phyloP scores from a whole-genome alignment of 2,329 filamentous ascomycete species.

The Hypoxylon sp. region DNA sequence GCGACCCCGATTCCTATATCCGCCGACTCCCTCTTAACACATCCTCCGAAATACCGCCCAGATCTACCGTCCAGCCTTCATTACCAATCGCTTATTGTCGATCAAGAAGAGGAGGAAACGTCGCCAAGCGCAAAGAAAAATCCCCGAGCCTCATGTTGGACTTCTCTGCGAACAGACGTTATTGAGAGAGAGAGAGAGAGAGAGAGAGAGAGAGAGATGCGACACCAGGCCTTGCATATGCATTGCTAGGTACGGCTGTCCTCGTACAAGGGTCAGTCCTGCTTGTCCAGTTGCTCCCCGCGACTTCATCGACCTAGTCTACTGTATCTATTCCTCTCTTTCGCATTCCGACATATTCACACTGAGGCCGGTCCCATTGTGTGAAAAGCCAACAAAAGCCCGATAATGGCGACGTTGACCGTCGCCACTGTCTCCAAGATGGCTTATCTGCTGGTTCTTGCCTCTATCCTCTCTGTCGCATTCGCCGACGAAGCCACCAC shows the following conservation, averaged over 20 bases:
- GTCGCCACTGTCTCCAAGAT: constrained; percentile 46
- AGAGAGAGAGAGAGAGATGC: too few species aligned
- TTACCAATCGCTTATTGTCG: constrained; percentile 33
- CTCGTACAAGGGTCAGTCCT: constrained; percentile 23
- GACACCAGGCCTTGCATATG: constrained; percentile 29
- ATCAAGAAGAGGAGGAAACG: constrained; percentile 40
- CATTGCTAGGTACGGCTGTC: constrained; percentile 19
- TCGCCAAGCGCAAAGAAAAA: constrained; percentile 22
- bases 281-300: constrained; percentile 19
- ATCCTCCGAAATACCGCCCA: too few species aligned
- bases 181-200: too few species aligned
- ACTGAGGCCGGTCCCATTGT: constrained; percentile 36
- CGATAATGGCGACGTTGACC: constrained; percentile 50
- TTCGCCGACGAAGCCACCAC: constrained; percentile 48
- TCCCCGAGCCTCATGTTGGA: constrained; percentile 22
- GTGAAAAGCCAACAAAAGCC: constrained; percentile 28
- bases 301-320: too few species aligned
- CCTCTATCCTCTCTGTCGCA: constrained; percentile 46
- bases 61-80: constrained; percentile 7
- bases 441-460: constrained; percentile 45
- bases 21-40: not conserved
- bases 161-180: constrained; percentile 17
- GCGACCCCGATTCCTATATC: not conserved
- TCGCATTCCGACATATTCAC: constrained; percentile 18
- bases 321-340: constrained; percentile 14